Base-by-base conservation (phyloP, 2,329 filamentous ascomycete genomes). In the Trichoderma sp. region DNA sequence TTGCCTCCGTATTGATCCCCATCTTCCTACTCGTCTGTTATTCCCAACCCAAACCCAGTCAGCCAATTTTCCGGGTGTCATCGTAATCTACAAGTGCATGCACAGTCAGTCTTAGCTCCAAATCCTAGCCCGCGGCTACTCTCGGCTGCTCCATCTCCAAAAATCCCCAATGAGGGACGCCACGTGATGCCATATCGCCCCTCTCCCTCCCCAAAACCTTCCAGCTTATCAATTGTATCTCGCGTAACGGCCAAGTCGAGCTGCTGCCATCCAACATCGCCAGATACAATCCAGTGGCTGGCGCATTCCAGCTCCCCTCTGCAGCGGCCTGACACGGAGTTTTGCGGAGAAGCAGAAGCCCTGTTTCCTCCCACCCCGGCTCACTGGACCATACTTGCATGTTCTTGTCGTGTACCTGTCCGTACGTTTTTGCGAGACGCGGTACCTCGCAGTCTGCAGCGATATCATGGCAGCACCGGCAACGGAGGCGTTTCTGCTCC, bases 101-200 rank as follows among this genome's bases (percentile, higher is more conserved):
- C n/a, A 29, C 29, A 29, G 29, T 29, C 29, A 29, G 29, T 7
- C 34, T 54, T 45, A 60, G 57, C 59, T 53, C 54, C 64, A 66
- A 32, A 27, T 19, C 37, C 34, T 65, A 65, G 50, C 37, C 61
- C 9, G 73, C 73, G 59, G 73, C 71, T 75, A 74, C 70, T 58
- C 67, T 71, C 73, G 73, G 73, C 64, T 56, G 70, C 66, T 27
- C 32, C 45, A 39, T 25, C 32, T 17, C 22, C 45, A 25, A 39
- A 52, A 50, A 52, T 34, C 29, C 59, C 61, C 48, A n/a, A 45
- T 37, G 68, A 60, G 69, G 70, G 67, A 63, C 39, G 60, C 72
- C 72, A 73, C 73, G 73, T 72, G 73, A 74, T 68, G 59, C 57
- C 39, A 53, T 61, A 50, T 56, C 39, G 67, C 72, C 67, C 50